Conservation (phyloP, 768 basidiomycete genomes). For the Paxillus rubicundulus region DNA sequence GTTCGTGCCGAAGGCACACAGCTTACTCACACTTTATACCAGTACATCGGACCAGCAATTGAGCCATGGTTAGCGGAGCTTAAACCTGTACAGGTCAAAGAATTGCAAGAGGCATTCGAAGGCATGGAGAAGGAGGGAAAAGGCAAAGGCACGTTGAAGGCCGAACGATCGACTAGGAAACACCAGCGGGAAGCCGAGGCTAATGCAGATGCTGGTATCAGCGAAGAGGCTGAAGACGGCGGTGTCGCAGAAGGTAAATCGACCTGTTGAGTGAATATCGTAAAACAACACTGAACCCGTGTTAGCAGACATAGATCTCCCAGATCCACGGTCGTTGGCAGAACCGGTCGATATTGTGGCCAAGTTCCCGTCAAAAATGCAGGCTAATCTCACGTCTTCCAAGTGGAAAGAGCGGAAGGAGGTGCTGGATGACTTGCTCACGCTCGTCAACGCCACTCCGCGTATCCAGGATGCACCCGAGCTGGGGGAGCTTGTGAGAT, state of each 20-base stretch:
- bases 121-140: constrained; percentile 78
- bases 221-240: constrained; percentile 38
- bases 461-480: constrained; percentile 80
- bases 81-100: constrained; percentile 96
- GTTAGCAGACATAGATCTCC: constrained; percentile 45
- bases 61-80: constrained; percentile 84
- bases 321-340: constrained; percentile 77
- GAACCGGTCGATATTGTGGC: constrained; percentile 78
- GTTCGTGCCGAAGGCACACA: constrained; percentile 89
- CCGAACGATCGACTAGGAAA: constrained; percentile 72
- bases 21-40: constrained; percentile 76
- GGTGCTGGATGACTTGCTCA: constrained; percentile 77
- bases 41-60: constrained; percentile 81
- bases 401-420: constrained; percentile 99
- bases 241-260: constrained; percentile 52
- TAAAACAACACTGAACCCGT: constrained; percentile 9
- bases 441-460: constrained; percentile 64
- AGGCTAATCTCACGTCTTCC: constrained; percentile 74
- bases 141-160: constrained; percentile 78
- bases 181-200: constrained; percentile 70
- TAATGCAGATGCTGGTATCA: constrained; percentile 37
- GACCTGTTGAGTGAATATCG: neutral
- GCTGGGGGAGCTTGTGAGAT: constrained; percentile 70
- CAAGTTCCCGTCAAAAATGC: constrained; percentile 73
- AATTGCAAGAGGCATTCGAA: constrained; percentile 89